Conservation (phyloP, 2,329 filamentous ascomycete genomes). For the Colletotrichum siamense region DNA sequence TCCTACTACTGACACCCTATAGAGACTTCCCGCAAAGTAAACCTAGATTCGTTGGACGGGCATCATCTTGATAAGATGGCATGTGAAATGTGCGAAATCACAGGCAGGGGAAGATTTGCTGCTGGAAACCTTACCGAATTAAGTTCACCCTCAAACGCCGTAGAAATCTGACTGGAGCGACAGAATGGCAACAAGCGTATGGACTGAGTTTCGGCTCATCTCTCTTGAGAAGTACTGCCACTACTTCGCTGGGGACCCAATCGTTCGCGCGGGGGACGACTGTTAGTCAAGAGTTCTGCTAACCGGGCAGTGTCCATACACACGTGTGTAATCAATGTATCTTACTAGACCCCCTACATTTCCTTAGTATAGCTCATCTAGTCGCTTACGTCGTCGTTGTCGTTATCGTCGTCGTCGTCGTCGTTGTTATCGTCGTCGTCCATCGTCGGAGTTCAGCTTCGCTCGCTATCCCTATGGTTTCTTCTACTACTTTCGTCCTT, state of each 20-base stretch:
- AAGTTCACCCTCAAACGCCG: background rate
- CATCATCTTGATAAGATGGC: background rate
- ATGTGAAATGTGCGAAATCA: background rate
- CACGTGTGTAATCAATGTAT: no score
- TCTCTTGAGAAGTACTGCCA: accelerated
- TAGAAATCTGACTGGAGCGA: background rate
- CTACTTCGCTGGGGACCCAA: background rate
- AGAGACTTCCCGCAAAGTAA: background rate
- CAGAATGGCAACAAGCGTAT: background rate
- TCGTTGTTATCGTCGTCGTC: no score
- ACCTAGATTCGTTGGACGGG: background rate
- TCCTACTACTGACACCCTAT: accelerated
- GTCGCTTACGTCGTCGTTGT: no score
- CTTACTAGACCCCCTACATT: no score
- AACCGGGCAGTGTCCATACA: no score
- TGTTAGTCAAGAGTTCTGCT: background rate
- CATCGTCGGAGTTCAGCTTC: no score
- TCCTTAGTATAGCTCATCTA: accelerated
- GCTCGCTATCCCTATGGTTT: no score
- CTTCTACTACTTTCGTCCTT: no score
- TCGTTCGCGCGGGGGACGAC: accelerated
- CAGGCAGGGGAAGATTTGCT: background rate
- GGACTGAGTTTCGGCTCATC: background rate
- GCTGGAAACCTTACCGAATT: background rate
- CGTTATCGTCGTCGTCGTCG: no score